A percentile compares a stretch with the other conserved stretches of the same genome.
These are phyloP conservation scores for Adiantum capillusveneris DNA, from an alignment of 75 land plant genomes.

Conservation along the genomic window DNA sequence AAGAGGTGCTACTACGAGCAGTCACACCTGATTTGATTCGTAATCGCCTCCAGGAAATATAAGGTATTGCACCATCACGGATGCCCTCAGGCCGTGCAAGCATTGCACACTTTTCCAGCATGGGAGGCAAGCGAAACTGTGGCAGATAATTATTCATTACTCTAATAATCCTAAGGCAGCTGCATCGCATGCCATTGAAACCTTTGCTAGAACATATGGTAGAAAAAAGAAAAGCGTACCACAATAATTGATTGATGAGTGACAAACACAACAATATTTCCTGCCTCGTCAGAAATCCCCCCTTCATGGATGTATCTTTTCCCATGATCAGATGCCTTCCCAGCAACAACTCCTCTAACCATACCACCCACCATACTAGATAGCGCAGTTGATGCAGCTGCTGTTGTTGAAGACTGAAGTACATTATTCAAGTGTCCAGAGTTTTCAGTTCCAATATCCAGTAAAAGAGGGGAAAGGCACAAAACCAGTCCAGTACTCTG, in stretches of 20 bases:
- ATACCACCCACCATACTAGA: conserved; percentile 76
- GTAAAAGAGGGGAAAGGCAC: conserved; percentile 56
- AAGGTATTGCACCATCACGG: conserved; percentile 90
- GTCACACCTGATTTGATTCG: conserved; percentile 18
- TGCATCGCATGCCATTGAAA: too few relatives aligned
- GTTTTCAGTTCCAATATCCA: conserved; percentile 33
- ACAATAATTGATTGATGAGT: conserved; percentile 79
- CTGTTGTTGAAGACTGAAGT: conserved; percentile 7
- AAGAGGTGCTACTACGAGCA: conserved; percentile 16
- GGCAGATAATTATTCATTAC: not conserved
- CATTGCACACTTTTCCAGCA: conserved; percentile 56
- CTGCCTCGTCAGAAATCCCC: conserved; percentile 48
- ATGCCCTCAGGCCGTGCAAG: conserved; percentile 77
- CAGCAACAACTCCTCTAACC: conserved; percentile 57
- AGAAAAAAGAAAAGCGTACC: conserved; percentile 31
- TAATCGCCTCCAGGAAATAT: conserved; percentile 81
- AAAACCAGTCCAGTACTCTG: conserved; percentile 71
- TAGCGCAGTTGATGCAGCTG: conserved; percentile 31
- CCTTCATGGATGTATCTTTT: conserved; percentile 76
- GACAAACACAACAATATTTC: conserved; percentile 80
- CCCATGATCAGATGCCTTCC: conserved; percentile 42
- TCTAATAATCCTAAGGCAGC: too few relatives aligned
- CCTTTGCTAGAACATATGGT: too few relatives aligned
- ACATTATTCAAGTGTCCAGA: conserved; percentile 7
- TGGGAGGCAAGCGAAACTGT: conserved; percentile 68